These are phyloP conservation scores for Leucogyrophana mollusca DNA, from an alignment of 768 basidiomycete species.

Conservation along the genomic window DNA sequence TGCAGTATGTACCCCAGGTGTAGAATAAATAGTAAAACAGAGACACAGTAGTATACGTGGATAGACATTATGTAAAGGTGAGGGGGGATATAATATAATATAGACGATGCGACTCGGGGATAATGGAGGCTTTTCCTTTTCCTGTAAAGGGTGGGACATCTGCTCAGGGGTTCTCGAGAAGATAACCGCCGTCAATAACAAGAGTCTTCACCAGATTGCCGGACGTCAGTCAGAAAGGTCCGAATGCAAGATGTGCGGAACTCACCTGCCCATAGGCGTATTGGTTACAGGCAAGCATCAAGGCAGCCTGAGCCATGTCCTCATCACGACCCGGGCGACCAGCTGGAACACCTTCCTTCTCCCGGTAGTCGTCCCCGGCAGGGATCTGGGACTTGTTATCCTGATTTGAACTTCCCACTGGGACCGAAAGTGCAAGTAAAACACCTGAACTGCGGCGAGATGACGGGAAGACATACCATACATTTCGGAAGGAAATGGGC, in stretches of 20 bases:
- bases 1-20: too few species aligned
- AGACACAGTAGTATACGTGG: too few species aligned
- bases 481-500: constrained; percentile 37
- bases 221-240: background rate
- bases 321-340: constrained; percentile 31
- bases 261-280: constrained; percentile 34
- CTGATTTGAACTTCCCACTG: constrained; percentile 19
- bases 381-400: constrained; percentile 31
- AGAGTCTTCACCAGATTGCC: constrained; percentile 11
- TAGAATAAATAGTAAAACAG: too few species aligned
- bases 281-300: constrained; percentile 29
- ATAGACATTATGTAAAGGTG: too few species aligned
- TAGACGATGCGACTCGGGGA: too few species aligned
- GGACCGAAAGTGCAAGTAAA: background rate
- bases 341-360: constrained; percentile 33
- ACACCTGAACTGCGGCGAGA: background rate
- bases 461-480: constrained; percentile 10
- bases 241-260: background rate
- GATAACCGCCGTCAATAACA: constrained; percentile 26
- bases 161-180: constrained; percentile 26
- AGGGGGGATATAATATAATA: too few species aligned
- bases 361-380: constrained; percentile 24
- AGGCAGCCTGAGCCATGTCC: constrained; percentile 33
- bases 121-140: too few species aligned
- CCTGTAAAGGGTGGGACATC: too few species aligned